Evolutionary conservation across 306 rosid species (phyloP).

Genomic region (Pyrus pyrifolia): DNA sequence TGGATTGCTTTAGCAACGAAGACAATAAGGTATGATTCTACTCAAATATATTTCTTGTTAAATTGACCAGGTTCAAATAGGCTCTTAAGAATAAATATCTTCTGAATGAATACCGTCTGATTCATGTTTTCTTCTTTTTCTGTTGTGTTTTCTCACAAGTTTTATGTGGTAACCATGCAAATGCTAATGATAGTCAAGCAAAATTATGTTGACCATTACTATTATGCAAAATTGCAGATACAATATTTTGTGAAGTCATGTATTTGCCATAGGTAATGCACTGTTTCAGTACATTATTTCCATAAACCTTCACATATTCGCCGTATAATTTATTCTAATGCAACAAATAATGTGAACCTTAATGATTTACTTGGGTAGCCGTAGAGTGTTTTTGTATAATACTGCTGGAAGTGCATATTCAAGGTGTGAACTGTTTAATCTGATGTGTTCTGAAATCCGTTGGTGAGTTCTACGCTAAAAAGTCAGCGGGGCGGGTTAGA

Average conservation of each 20-base stretch:
- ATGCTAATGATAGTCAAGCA: not conserved
- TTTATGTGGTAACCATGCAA: not conserved
- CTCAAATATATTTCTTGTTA: not conserved
- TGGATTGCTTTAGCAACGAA: constrained; percentile 45
- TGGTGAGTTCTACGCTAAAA: not conserved
- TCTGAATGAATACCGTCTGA: not conserved
- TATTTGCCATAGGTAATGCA: no score
- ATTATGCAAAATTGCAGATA: not conserved
- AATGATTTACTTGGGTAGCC: no score
- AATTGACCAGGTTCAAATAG: not conserved
- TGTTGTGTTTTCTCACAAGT: not conserved
- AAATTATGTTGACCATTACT: not conserved
- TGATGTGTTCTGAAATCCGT: not conserved
- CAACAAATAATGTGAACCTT: no score
- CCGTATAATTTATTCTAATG: no score
- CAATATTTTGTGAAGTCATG: not conserved
- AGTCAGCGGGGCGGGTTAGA: not conserved
- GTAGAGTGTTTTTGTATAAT: no score
- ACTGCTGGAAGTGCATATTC: no score
- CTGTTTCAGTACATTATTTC: no score
- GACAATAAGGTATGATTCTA: constrained; percentile 45
- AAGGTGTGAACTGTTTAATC: no score
- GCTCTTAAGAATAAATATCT: not conserved
- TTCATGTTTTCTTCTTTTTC: not conserved
- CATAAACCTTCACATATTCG: no score